Conservation (phyloP, 1,284 basidiomycete species). For the Chiua sp. region DNA sequence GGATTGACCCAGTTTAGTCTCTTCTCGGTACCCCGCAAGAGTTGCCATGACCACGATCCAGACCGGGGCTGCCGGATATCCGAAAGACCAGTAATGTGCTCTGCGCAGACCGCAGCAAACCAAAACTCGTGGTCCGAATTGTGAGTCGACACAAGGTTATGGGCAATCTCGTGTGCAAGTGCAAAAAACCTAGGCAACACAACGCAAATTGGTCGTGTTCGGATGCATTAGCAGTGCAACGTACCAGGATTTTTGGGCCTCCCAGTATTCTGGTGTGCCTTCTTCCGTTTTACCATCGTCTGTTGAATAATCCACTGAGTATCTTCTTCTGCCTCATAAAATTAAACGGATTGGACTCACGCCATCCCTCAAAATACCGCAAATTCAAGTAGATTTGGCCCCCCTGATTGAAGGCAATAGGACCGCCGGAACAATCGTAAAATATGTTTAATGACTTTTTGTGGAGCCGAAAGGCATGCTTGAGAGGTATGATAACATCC, state of each 20-base stretch:
- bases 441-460: background rate
- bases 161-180: constrained; percentile 90
- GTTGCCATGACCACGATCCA: background rate
- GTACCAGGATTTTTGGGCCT: constrained; percentile 83
- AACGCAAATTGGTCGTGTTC: background rate
- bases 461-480: background rate
- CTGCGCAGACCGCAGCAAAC: constrained; percentile 88
- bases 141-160: constrained; percentile 78
- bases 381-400: background rate
- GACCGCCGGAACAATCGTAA: background rate
- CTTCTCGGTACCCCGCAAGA: too few relatives aligned
- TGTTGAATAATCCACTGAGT: background rate
- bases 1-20: too few relatives aligned
- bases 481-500: background rate
- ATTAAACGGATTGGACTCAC: too few relatives aligned
- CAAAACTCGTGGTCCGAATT: constrained; percentile 92
- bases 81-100: constrained; percentile 36
- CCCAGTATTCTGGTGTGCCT: constrained; percentile 44
- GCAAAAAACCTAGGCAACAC: constrained; percentile 73
- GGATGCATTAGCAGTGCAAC: constrained; percentile 12
- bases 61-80: background rate
- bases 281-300: constrained; percentile 52
- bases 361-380: too few relatives aligned
- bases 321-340: too few relatives aligned
- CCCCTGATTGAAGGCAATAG: background rate